These are phyloP conservation scores for Meyerozyma athensensis DNA, from an alignment of 1,139 yeast species.

Conservation along the genomic window DNA sequence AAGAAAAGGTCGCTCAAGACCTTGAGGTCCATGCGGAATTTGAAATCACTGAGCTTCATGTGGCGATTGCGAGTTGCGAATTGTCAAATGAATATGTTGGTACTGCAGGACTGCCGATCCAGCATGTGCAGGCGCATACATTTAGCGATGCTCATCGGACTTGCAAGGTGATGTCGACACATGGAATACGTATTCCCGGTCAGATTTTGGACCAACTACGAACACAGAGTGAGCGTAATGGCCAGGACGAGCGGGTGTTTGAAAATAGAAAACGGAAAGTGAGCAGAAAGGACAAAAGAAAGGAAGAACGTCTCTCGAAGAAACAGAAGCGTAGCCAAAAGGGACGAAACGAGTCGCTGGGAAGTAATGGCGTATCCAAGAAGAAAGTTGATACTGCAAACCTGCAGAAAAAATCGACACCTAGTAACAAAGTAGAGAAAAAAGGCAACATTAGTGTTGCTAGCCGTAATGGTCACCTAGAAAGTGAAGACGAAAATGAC, in stretches of 20 bases:
- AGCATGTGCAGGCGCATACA: too few relatives aligned
- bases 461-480: too few relatives aligned
- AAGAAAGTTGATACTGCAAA: too few relatives aligned
- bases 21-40: conserved; percentile 49
- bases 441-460: too few relatives aligned
- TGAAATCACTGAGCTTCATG: conserved; percentile 8
- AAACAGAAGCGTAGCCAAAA: conserved; percentile 3
- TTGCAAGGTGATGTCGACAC: conserved; percentile 13
- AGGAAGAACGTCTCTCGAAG: conserved; percentile 11
- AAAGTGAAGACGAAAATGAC: too few relatives aligned
- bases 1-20: conserved; percentile 63
- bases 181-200: conserved; percentile 64
- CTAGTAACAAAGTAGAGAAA: too few relatives aligned
- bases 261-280: conserved; percentile 3
- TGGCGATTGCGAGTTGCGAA: conserved; percentile 1
- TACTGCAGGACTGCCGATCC: too few relatives aligned
- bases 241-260: conserved; percentile 26
- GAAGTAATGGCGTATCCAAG: too few relatives aligned
- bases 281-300: conserved; percentile 25
- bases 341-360: conserved; percentile 11
- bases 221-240: conserved; percentile 32
- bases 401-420: too few relatives aligned
- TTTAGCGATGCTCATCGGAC: conserved; percentile 3
- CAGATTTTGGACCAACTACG: conserved; percentile 60
- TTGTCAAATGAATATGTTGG: too few relatives aligned